These are phyloP conservation scores for Lagenidium giganteum DNA, from an alignment of 352 stramenopile species.

Conservation along the genomic window DNA sequence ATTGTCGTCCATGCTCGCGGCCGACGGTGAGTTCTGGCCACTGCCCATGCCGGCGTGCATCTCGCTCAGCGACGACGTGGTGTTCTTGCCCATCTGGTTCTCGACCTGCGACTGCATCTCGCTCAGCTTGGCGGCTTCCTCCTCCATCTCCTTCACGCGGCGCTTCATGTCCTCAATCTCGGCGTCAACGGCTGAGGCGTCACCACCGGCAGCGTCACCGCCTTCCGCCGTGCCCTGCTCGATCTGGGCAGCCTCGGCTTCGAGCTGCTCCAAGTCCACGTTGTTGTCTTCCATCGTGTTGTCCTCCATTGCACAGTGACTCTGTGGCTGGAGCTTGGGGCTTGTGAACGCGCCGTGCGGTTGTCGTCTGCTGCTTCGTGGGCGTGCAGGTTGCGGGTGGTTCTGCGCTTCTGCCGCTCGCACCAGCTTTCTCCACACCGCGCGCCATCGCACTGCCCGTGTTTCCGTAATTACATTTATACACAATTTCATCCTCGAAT, in stretches of 20 bases:
- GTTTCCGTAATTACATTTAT: too few species aligned
- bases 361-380: too few species aligned
- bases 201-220: conserved; percentile 17
- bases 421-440: too few species aligned
- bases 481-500: too few species aligned
- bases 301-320: too few species aligned
- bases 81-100: conserved; percentile 72
- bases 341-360: too few species aligned
- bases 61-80: conserved; percentile 32
- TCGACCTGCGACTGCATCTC: conserved; percentile 84
- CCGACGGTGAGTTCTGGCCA: conserved; percentile 17
- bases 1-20: conserved; percentile 50
- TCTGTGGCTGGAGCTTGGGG: too few species aligned
- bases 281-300: conserved; percentile 34
- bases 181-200: conserved; percentile 38
- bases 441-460: too few species aligned
- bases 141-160: conserved; percentile 76
- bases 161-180: conserved; percentile 86
- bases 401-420: too few species aligned
- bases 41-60: conserved; percentile 18
- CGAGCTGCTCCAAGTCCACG: conserved; percentile 45
- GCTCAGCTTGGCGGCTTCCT: conserved; percentile 75
- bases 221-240: conserved; percentile 12
- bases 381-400: too few species aligned
- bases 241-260: conserved; percentile 39